Evolutionary conservation across 305 asterid genomes (phyloP).

Genomic region (Vinca major): DNA sequence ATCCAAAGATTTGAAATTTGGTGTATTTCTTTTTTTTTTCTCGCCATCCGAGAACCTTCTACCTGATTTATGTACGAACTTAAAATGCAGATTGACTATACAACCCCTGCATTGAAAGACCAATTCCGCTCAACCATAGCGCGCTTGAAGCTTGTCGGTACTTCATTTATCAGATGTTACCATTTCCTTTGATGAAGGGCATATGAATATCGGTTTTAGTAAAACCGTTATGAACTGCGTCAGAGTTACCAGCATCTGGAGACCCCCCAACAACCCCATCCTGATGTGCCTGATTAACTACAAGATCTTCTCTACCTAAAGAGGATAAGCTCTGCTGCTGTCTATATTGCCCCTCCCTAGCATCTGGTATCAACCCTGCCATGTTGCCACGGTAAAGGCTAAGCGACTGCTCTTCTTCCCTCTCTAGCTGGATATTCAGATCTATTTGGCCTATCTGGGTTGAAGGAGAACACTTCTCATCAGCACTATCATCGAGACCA

Average conservation of each 20-base stretch:
- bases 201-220: conserved; percentile 10
- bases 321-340: conserved; percentile 25
- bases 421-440: conserved; percentile 80
- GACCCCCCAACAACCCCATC: conserved; percentile 18
- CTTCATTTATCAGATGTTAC: conserved; percentile 13
- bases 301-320: conserved; percentile 19
- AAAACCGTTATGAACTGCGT: conserved; percentile 15
- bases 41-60: not conserved
- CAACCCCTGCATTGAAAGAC: conserved; percentile 7
- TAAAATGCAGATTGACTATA: conserved; percentile 15
- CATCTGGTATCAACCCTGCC: conserved; percentile 16
- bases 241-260: conserved; percentile 21
- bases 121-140: not conserved
- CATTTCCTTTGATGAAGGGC: conserved; percentile 12
- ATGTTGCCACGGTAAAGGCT: conserved; percentile 30
- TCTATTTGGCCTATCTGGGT: conserved; percentile 67
- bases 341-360: conserved; percentile 26
- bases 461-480: conserved; percentile 24
- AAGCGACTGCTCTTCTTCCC: conserved; percentile 59
- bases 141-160: not conserved
- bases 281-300: conserved; percentile 24
- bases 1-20: not conserved
- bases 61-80: conserved; percentile 13
- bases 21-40: not conserved
- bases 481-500: conserved; percentile 18